phyloP scores from a whole-genome alignment of 2,329 filamentous ascomycete genomes.

The Arthrobotrys entomopaga region DNA sequence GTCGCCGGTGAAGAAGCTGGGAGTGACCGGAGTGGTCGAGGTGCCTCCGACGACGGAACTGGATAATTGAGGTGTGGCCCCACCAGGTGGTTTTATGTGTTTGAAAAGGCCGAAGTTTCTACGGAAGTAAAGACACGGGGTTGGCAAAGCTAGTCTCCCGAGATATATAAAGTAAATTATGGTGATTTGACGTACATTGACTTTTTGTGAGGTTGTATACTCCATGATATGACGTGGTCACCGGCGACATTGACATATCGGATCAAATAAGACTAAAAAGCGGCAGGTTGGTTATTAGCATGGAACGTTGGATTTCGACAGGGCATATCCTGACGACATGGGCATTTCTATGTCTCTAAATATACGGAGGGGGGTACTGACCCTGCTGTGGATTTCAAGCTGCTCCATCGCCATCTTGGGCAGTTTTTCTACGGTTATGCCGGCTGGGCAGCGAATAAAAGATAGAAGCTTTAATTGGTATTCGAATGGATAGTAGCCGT shows the following conservation, averaged over 20 bases:
- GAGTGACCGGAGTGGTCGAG: slow-evolving; percentile 62
- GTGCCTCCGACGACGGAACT: slow-evolving; percentile 57
- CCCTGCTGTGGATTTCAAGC: slow-evolving; percentile 97
- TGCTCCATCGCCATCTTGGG: slow-evolving; percentile 79
- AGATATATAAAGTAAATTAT: background rate
- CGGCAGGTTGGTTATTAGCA: slow-evolving; percentile 23
- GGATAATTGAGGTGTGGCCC: slow-evolving; percentile 58
- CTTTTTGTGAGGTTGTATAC: slow-evolving; percentile 96
- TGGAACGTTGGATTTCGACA: background rate
- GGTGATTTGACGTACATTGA: slow-evolving; percentile 72
- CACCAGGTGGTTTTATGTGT: slow-evolving; percentile 66
- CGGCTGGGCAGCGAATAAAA: background rate
- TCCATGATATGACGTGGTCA: slow-evolving; percentile 95
- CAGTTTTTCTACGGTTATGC: slow-evolving; percentile 1
- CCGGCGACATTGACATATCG: slow-evolving; percentile 94
- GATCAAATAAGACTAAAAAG: slow-evolving; percentile 89
- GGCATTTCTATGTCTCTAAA: too few species aligned
- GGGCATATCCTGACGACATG: slow-evolving; percentile 16
- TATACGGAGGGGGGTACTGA: slow-evolving; percentile 64
- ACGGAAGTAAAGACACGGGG: background rate
- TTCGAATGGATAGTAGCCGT: too few species aligned
- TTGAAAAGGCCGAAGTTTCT: slow-evolving; percentile 98
- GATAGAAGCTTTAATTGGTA: too few species aligned
- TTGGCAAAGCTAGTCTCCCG: too few species aligned
- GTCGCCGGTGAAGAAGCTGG: slow-evolving; percentile 68